Evolutionary conservation across 305 asterid genomes (phyloP), one percentile per base, ranked within the genome.

Genomic region (Plantago coronopus): DNA sequence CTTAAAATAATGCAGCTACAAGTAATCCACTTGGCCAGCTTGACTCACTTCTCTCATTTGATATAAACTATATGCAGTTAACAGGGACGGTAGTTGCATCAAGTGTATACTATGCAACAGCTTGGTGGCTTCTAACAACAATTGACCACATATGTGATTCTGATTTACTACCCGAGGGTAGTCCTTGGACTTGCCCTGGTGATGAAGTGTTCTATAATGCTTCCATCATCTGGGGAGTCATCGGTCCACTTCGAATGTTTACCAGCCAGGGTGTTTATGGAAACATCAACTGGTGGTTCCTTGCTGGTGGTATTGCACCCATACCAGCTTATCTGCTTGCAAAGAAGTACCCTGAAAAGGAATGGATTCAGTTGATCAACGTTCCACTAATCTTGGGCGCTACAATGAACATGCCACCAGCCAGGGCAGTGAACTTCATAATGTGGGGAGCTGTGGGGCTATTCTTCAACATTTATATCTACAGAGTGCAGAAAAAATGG

Each of bases 171-270:
- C 86, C 90, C 0, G 67, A 56, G 0, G 88, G 84, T 3, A 83
- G 90, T 62, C 88, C 88, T 0, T 85, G 90, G 95, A 85, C 86
- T 4, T 85, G 90, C 68, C 88, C 87, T 0, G 62, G 78, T 0
- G 90, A 85, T 29, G 70, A 70, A 0, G 86, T 85, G 0, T 85
- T 85, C 84, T 85, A 85, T 69, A 77, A 79, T 20, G 90, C 95
- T 16, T 85, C 95, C 59, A 78, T 85, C 80, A 83, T 85, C 55
- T 85, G 95, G 90, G 90, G 95, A 5, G 83, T 85, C 18, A 73
- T 79, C 3, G 86, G 90, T 14, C 95, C 95, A 0, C 66, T 56
- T 5, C 70, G 82, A 0, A 85, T 85, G 87, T 85, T 85, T 69
- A 71, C 78, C 0, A 55, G 57, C 62, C 23, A 56, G 34, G 94